Evolutionary conservation across 2,329 filamentous ascomycete species (phyloP).

Genomic region (Knufia fluminis): DNA sequence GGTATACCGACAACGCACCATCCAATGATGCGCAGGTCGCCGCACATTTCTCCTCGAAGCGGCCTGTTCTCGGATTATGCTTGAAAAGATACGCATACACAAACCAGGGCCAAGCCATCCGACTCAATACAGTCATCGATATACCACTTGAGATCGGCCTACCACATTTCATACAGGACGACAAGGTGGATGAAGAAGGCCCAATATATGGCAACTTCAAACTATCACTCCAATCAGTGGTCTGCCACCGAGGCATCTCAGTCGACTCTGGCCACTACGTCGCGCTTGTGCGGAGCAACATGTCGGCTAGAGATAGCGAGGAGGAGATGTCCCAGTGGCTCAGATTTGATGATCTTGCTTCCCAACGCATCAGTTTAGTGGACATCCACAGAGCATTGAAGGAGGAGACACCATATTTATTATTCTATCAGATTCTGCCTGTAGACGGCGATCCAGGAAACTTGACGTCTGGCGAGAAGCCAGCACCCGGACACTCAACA

Average conservation of each 20-base stretch:
- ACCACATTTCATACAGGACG: slow-evolving; percentile 82
- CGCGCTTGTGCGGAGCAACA: slow-evolving; percentile 67
- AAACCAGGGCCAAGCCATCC: slow-evolving; percentile 56
- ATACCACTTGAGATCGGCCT: slow-evolving; percentile 77
- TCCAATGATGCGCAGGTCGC: slow-evolving; percentile 69
- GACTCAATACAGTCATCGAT: slow-evolving; percentile 76
- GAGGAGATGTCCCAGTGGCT: slow-evolving; percentile 75
- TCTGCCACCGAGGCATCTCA: slow-evolving; percentile 82
- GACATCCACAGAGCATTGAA: slow-evolving; percentile 69
- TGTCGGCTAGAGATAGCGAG: slow-evolving; percentile 27
- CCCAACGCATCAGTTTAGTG: slow-evolving; percentile 62
- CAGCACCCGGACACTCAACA: slow-evolving; percentile 8
- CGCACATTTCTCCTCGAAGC: slow-evolving; percentile 71
- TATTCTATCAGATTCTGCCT: slow-evolving; percentile 92
- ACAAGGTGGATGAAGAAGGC: slow-evolving; percentile 57
- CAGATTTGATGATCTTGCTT: slow-evolving; percentile 78
- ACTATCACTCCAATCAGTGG: slow-evolving; percentile 77
- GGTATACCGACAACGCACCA: slow-evolving; percentile 65
- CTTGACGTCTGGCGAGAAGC: slow-evolving; percentile 27
- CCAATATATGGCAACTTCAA: slow-evolving; percentile 82
- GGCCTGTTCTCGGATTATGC: slow-evolving; percentile 85
- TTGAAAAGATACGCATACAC: slow-evolving; percentile 81
- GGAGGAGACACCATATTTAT: slow-evolving; percentile 83
- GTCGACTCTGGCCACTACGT: slow-evolving; percentile 89
- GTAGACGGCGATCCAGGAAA: slow-evolving; percentile 57